These are phyloP conservation scores for Metschnikowia colocasiae DNA, from an alignment of 805 yeast species.

Conservation along the genomic window DNA sequence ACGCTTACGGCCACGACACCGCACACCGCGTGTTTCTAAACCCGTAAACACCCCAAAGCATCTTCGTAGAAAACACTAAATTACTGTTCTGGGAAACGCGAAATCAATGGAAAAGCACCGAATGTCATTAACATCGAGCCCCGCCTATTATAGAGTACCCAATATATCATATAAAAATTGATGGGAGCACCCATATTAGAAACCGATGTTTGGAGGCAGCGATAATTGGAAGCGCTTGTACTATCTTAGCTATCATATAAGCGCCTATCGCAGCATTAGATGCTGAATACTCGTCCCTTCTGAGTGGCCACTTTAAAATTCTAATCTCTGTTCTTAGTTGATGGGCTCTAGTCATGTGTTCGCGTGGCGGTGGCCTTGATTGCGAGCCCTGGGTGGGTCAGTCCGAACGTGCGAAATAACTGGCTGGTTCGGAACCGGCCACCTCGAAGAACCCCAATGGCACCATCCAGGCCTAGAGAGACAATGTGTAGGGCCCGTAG, in stretches of 20 bases:
- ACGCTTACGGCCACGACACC: neutral
- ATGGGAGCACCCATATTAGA: no score
- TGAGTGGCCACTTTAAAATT: no score
- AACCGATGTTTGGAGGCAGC: no score
- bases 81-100: neutral
- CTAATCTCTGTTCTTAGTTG: neutral
- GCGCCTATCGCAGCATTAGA: no score
- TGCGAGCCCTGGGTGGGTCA: neutral
- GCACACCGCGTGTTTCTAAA: neutral
- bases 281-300: no score
- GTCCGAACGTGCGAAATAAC: neutral
- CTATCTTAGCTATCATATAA: no score
- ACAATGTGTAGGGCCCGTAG: neutral
- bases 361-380: neutral
- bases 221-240: no score
- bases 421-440: conserved; percentile 1
- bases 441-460: neutral
- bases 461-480: neutral
- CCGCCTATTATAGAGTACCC: no score
- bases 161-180: no score
- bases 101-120: neutral
- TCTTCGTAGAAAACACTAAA: neutral
- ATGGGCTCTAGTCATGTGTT: neutral
- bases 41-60: neutral
- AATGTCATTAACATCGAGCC: no score